Evolutionary conservation across 2,329 filamentous ascomycete genomes (phyloP).

Genomic region (Phaeosphaeria sp.): DNA sequence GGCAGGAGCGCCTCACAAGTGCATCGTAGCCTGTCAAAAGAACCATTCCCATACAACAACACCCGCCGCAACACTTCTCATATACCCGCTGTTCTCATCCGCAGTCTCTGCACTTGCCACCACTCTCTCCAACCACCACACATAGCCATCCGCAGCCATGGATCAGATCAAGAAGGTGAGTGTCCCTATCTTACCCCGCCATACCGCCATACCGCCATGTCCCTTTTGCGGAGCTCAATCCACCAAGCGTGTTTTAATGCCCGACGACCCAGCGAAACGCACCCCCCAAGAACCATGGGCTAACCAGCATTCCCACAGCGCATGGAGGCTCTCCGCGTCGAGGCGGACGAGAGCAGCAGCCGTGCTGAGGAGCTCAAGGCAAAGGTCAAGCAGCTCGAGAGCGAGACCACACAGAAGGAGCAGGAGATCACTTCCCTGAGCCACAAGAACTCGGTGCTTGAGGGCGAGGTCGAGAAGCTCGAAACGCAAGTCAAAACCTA

Average conservation of each 20-base stretch:
- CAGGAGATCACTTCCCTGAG: conserved; percentile 96
- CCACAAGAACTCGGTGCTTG: conserved; percentile 93
- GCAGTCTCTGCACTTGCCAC: conserved; percentile 8
- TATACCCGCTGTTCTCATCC: conserved; percentile 8
- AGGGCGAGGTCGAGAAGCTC: conserved; percentile 90
- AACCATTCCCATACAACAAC: conserved; percentile 33
- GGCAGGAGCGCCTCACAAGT: conserved; percentile 16
- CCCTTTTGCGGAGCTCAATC: conserved; percentile 20
- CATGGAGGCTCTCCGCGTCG: conserved; percentile 92
- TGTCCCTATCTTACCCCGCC: conserved; percentile 49
- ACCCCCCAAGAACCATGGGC: conserved; percentile 7
- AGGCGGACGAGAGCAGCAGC: conserved; percentile 83
- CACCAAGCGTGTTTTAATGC: conserved; percentile 1
- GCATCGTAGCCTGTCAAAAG: conserved; percentile 33
- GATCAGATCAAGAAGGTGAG: conserved; percentile 90
- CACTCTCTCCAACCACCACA: conserved; percentile 6
- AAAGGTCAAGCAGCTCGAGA: conserved; percentile 89
- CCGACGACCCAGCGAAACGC: conserved; percentile 1
- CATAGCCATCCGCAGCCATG: conserved; percentile 58
- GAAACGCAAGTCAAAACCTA: conserved; percentile 82
- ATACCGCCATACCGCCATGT: conserved; percentile 20
- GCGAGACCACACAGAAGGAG: conserved; percentile 95
- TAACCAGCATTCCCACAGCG: conserved; percentile 64
- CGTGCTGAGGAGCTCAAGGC: conserved; percentile 86
- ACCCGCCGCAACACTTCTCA: conserved; percentile 14